phyloP scores from a whole-genome alignment of 2,329 filamentous ascomycete genomes.

The Gnomoniopsis smithogilvyi region DNA sequence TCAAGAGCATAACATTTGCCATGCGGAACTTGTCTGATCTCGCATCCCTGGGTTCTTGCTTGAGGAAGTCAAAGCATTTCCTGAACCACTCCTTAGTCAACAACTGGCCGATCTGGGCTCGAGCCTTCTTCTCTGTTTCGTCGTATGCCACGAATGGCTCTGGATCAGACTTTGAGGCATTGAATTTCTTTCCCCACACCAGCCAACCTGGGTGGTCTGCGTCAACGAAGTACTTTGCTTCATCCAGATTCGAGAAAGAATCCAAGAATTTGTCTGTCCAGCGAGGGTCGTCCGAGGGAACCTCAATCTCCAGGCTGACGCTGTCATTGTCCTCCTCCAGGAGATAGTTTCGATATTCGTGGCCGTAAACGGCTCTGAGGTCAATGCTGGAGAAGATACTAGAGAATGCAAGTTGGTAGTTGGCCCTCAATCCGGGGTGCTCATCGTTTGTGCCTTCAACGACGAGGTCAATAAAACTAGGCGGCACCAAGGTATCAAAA shows the following conservation, averaged over 20 bases:
- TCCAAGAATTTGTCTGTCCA: slow-evolving; percentile 80
- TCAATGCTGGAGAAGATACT: slow-evolving; percentile 81
- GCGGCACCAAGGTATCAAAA: slow-evolving; percentile 83
- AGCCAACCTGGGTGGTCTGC: slow-evolving; percentile 93
- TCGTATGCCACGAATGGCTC: slow-evolving; percentile 71
- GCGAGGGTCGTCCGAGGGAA: slow-evolving; percentile 68
- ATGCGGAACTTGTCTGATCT: slow-evolving; percentile 84
- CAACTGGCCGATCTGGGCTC: slow-evolving; percentile 75
- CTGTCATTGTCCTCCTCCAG: slow-evolving; percentile 74
- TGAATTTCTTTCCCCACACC: slow-evolving; percentile 87
- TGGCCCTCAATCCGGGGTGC: slow-evolving; percentile 78
- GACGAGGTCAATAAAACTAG: slow-evolving; percentile 79
- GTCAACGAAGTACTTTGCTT: slow-evolving; percentile 86
- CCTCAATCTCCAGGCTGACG: slow-evolving; percentile 72
- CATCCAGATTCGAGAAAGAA: slow-evolving; percentile 66
- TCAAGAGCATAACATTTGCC: slow-evolving; percentile 80
- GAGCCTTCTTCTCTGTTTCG: slow-evolving; percentile 69
- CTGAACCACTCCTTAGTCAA: slow-evolving; percentile 83
- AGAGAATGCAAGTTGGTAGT: slow-evolving; percentile 77
- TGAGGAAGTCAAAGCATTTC: slow-evolving; percentile 87
- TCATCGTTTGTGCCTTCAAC: slow-evolving; percentile 81
- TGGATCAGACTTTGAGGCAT: slow-evolving; percentile 72
- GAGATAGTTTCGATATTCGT: slow-evolving; percentile 85
- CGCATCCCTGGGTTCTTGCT: slow-evolving; percentile 87
- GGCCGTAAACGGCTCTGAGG: slow-evolving; percentile 78